phyloP scores from a whole-genome alignment of 2,329 filamentous ascomycete species.

The Hymenoscyphus scutula region DNA sequence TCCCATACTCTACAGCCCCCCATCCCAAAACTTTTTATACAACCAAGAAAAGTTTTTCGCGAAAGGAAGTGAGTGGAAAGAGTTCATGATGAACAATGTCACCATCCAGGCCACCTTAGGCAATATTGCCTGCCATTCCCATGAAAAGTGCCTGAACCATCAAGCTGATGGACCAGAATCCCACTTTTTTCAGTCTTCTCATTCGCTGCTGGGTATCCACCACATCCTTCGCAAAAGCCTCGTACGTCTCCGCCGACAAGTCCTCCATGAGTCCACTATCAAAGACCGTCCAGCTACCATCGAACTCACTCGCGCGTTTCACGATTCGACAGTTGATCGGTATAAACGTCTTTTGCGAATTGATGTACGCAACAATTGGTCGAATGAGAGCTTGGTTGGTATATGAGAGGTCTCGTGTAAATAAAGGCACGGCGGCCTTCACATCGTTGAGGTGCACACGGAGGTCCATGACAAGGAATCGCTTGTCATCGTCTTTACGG shows the following conservation, averaged over 20 bases:
- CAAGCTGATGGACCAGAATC: slow-evolving; percentile 91
- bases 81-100: slow-evolving; percentile 13
- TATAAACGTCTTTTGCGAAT: slow-evolving; percentile 91
- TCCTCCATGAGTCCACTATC: slow-evolving; percentile 95
- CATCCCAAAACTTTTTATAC: slow-evolving; percentile 4
- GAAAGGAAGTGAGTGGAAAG: slow-evolving; percentile 11
- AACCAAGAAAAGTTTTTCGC: not conserved
- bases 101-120: slow-evolving; percentile 39
- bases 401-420: slow-evolving; percentile 88
- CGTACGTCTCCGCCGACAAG: slow-evolving; percentile 87
- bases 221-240: slow-evolving; percentile 89
- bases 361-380: slow-evolving; percentile 97
- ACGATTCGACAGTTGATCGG: slow-evolving; percentile 93
- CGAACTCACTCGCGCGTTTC: slow-evolving; percentile 84
- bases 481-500: slow-evolving; percentile 55
- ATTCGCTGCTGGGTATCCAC: slow-evolving; percentile 84
- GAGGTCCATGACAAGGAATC: slow-evolving; percentile 90
- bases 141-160: slow-evolving; percentile 92
- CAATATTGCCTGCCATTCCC: slow-evolving; percentile 82
- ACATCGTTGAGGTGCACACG: slow-evolving; percentile 95
- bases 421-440: slow-evolving; percentile 86
- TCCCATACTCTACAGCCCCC: not conserved
- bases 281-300: slow-evolving; percentile 92
- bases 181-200: slow-evolving; percentile 88
- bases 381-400: slow-evolving; percentile 93